Percentiles rank a stretch among this genome's conserved stretches.
phyloP scores from a whole-genome alignment of 2,329 filamentous ascomycete species.

The Aphanocladium album region DNA sequence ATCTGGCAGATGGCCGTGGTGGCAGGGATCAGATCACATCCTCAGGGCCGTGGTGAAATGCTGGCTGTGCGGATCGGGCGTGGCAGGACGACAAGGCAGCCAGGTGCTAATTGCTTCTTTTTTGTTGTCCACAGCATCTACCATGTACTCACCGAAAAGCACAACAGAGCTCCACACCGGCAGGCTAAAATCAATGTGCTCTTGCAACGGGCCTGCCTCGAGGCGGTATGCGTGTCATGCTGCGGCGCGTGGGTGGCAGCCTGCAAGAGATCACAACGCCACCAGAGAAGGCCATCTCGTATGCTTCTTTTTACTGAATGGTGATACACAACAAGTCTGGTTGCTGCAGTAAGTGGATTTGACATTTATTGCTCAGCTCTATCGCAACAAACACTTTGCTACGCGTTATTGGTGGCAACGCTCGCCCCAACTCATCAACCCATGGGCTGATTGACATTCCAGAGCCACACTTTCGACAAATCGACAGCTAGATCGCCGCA shows the following conservation, averaged over 20 bases:
- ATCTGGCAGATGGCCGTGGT: neutral
- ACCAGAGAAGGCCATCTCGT: neutral
- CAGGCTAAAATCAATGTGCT: neutral
- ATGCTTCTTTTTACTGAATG: neutral
- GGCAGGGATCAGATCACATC: neutral
- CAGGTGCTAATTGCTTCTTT: neutral
- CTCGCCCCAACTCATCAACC: neutral
- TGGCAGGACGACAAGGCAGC: neutral
- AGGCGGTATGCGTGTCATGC: neutral
- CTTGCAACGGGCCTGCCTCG: neutral
- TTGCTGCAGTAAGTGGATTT: neutral
- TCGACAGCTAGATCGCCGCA: neutral
- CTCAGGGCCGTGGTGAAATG: neutral
- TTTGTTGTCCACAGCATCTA: neutral
- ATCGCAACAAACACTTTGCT: neutral
- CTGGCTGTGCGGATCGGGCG: neutral
- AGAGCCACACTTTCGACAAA: neutral
- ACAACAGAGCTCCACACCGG: constrained; percentile 3
- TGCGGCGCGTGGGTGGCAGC: neutral
- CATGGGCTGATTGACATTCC: neutral
- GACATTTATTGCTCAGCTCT: neutral
- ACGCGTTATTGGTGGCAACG: neutral
- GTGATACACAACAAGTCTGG: neutral
- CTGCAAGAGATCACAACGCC: neutral
- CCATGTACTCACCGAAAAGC: constrained; percentile 8